Evolutionary conservation across 495 filamentous ascomycete genomes (phyloP), one percentile per base, ranked within the genome.

Genomic region (Penicillium maclennaniae): DNA sequence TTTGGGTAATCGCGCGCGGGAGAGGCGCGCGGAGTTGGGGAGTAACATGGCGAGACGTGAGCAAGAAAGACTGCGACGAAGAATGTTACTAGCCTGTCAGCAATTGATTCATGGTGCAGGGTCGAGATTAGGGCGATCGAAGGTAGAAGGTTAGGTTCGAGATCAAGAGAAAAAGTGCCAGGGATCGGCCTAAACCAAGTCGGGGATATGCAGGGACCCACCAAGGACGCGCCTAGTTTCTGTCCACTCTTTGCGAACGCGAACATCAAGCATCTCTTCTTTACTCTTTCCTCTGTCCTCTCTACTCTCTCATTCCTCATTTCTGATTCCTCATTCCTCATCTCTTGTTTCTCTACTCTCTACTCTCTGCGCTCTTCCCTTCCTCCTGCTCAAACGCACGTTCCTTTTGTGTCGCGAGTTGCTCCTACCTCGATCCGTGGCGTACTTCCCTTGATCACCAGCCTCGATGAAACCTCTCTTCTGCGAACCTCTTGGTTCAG

Each of bases 101-200:
- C 42, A 26, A 34, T 12, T 34, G 31, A 34, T 34, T 34, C 31
- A 34, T 34, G 10, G 10, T 34, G 10, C 2, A 23, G 23, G 23
- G 31, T 34, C 9, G 2, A 34, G 14, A 8, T 9, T 34, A 34
- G 9, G 10, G 14, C 10, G 31, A 34, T 12, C 1, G 14, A 4
- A 34, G 27, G 14, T 12, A 34, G 31, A 34, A 14, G 10, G 10
- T 12, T 10, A 34, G 31, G 27, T 48, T 34, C 21, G 34, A 37
- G 47, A 27, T 49, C 25, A 25, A n/a, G 15, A 40, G 28, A 25
- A 45, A 50, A 50, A 50, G 23, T 36, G 40, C 25, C 48, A 38
- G 39, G 36, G 48, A 50, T 50, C 36, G 34, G 15, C 43, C 49
- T 52, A 52, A 52, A 52, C 49, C 49, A 20, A 20, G 37, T 45